Evolutionary conservation across 768 basidiomycete genomes (phyloP).

Genomic region (Mycena polygramma): DNA sequence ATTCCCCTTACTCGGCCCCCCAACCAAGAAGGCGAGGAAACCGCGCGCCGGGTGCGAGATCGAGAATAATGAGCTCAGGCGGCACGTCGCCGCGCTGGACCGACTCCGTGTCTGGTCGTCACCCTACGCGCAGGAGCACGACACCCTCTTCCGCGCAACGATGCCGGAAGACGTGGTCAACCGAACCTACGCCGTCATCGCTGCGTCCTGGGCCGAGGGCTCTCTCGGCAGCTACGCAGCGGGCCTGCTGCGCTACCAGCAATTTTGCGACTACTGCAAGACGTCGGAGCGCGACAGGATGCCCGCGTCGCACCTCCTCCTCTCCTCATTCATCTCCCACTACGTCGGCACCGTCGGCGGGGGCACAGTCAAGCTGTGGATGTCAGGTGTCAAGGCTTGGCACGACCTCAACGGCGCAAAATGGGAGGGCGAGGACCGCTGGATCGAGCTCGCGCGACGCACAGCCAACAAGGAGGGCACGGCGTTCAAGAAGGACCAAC

Average conservation of each 20-base stretch:
- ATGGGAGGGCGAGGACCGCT: conserved; percentile 50
- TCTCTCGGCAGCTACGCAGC: background rate
- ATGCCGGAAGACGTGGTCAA: conserved; percentile 15
- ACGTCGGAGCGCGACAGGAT: conserved; percentile 48
- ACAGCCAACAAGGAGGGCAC: background rate
- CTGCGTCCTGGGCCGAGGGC: background rate
- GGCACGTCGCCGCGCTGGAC: background rate
- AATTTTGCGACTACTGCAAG: conserved; percentile 50
- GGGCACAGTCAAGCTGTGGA: conserved; percentile 48
- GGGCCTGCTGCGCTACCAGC: conserved; percentile 44
- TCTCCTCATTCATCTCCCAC: conserved; percentile 45
- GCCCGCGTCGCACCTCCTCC: conserved; percentile 48
- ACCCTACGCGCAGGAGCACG: too few species aligned
- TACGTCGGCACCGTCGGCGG: conserved; percentile 30
- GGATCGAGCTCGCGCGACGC: conserved; percentile 35
- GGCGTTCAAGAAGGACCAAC: background rate
- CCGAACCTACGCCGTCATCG: conserved; percentile 16
- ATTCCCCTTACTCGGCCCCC: too few species aligned
- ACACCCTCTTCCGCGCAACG: too few species aligned
- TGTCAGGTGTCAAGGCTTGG: conserved; percentile 52
- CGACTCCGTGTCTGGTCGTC: too few species aligned
- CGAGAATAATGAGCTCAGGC: too few species aligned
- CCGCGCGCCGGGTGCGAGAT: too few species aligned
- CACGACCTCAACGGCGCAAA: conserved; percentile 50
- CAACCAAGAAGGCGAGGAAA: too few species aligned